Evolutionary conservation across 1,284 basidiomycete species (phyloP), one percentile per base, ranked within the genome.

Genomic region (Sanguinoderma infundibulare): DNA sequence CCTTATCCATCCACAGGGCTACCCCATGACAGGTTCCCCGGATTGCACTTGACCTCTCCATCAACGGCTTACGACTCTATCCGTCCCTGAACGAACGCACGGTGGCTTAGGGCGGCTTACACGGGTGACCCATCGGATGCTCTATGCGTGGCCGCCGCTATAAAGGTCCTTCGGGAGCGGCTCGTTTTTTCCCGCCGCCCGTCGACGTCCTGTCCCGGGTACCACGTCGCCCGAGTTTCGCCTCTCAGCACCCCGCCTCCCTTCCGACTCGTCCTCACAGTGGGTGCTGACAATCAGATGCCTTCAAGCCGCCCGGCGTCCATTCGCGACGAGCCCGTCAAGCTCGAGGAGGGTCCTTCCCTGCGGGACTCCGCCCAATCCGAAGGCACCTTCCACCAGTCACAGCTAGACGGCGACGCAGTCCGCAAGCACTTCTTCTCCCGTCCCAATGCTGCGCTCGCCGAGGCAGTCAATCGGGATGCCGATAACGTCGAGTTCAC

Each of bases 381-480:
- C 24, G 72, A 73, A 8, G 75, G 75, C 28, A 75, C 71, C 22
- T 67, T 60, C 17, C 64, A 73, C 56, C 75, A 76, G 53, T 50
- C 54, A 6, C 65, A 65, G 55, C 55, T 72, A 8, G 66, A 64
- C 1, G 61, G 55, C 26, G 54, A 62, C 17, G 35, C 60, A 12
- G 56, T 55, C 26, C 54, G 66, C 53, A 57, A 49, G 54, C 73
- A 80, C 60, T 82, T 84, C 71, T 84, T 85, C 69, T 79, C 81
- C 0, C 75, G 79, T 5, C 71, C 83, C 30, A 79, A 83, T 59
- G 65, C 73, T 20, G 63, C 68, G 0, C 76, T 78, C 56, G 81
- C 83, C 2, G 77, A 82, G 5, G 83, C 83, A n/a, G 81, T 85
- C 5, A 74, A 84, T 61, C 73, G 66, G 7, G 83, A 85, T 67